phyloP scores from a whole-genome alignment of 495 filamentous ascomycete species.

The Neurospora sp. region DNA sequence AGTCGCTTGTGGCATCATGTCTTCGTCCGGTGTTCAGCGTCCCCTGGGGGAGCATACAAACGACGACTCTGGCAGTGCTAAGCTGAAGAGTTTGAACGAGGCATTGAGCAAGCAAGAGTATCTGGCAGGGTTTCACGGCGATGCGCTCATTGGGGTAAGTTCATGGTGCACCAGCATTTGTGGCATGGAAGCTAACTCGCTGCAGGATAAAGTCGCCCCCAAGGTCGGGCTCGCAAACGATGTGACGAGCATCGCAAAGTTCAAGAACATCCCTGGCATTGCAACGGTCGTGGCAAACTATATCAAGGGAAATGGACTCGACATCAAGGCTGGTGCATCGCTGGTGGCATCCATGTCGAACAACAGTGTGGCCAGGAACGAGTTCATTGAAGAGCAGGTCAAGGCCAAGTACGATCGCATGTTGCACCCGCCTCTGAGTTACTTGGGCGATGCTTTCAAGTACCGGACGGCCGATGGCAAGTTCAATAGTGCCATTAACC shows the following conservation, averaged over 20 bases:
- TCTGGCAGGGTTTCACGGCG: conserved; percentile 2
- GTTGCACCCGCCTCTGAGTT: conserved; percentile 10
- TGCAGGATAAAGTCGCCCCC: background rate
- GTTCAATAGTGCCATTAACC: conserved; percentile 52
- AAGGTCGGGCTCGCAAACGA: background rate
- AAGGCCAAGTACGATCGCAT: conserved; percentile 10
- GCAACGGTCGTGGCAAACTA: background rate
- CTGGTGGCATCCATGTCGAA: conserved; percentile 1
- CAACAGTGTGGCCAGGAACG: background rate
- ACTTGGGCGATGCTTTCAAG: conserved; percentile 12
- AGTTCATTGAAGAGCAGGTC: conserved; percentile 6
- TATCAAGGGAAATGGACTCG: background rate
- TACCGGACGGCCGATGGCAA: conserved; percentile 65
- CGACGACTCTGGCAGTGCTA: background rate
- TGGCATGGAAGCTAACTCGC: background rate
- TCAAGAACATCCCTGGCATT: background rate
- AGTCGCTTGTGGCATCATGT: background rate
- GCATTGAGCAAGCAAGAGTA: background rate
- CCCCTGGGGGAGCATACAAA: background rate
- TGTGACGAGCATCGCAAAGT: background rate
- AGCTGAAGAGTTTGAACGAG: background rate
- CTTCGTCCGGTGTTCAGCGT: background rate
- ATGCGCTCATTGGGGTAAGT: conserved; percentile 3
- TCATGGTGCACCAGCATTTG: background rate
- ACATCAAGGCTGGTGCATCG: conserved; percentile 1